A percentile compares a stretch with the other conserved stretches of the same genome.
phyloP scores from a whole-genome alignment of 106 monocot genomes.

The Dendrobium nobile region DNA sequence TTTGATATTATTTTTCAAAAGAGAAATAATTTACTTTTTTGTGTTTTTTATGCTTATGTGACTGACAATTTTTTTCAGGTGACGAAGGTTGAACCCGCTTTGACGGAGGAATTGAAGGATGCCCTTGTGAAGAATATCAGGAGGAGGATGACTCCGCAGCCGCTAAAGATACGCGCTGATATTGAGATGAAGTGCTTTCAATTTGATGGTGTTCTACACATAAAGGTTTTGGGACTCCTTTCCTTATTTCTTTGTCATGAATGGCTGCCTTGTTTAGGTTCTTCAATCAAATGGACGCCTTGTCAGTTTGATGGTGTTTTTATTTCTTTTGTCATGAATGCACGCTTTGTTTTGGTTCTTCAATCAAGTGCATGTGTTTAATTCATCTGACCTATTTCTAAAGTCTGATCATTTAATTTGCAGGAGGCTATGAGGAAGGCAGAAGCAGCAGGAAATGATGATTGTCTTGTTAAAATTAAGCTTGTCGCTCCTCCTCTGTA shows the following conservation, averaged over 20 bases:
- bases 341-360: neutral
- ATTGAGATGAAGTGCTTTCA: constrained; percentile 81
- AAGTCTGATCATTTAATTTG: neutral
- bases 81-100: constrained; percentile 46
- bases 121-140: constrained; percentile 58
- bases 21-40: neutral
- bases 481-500: constrained; percentile 67
- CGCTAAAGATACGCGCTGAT: constrained; percentile 68
- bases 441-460: constrained; percentile 57
- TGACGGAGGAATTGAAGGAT: constrained; percentile 61
- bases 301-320: no score
- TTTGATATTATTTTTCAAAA: neutral
- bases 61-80: constrained; percentile 18
- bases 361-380: neutral
- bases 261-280: neutral
- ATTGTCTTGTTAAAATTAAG: constrained; percentile 68
- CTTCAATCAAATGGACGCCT: neutral
- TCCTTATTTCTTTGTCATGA: neutral
- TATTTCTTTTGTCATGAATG: no score
- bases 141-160: constrained; percentile 80
- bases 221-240: constrained; percentile 33
- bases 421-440: constrained; percentile 71
- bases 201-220: constrained; percentile 78
- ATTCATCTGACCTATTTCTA: neutral
- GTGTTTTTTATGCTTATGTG: neutral